These are phyloP conservation scores for Microdochium trichocladiopsis DNA, from an alignment of 2,329 filamentous ascomycete genomes.

Conservation along the genomic window DNA sequence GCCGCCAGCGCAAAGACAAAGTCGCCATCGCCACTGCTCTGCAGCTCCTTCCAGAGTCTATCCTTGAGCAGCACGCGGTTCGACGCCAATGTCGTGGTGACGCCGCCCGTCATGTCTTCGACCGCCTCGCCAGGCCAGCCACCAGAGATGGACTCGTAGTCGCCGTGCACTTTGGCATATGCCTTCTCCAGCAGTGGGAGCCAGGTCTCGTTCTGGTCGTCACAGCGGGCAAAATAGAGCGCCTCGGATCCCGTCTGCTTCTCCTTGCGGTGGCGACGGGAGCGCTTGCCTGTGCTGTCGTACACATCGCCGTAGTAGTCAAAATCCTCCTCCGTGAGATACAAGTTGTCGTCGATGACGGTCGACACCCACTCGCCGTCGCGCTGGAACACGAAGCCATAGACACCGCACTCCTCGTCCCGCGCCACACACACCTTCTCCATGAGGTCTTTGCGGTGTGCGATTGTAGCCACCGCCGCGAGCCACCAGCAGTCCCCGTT, in stretches of 20 bases:
- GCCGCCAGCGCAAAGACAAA: constrained; percentile 49
- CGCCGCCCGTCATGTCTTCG: constrained; percentile 46
- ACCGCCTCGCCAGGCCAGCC: constrained; percentile 52
- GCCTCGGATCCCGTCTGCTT: constrained; percentile 64
- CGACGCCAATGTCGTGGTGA: constrained; percentile 46
- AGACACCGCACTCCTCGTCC: constrained; percentile 62
- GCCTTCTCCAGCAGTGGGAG: constrained; percentile 68
- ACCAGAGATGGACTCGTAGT: constrained; percentile 61
- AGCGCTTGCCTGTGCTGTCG: constrained; percentile 38
- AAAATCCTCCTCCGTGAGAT: constrained; percentile 49
- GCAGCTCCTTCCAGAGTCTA: constrained; percentile 62
- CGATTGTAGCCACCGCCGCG: constrained; percentile 61
- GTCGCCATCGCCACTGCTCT: constrained; percentile 59
- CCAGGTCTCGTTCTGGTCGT: constrained; percentile 66
- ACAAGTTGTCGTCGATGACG: constrained; percentile 67
- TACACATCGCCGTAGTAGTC: constrained; percentile 14
- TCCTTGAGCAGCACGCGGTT: constrained; percentile 59
- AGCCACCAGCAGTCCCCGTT: constrained; percentile 70
- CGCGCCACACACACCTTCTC: constrained; percentile 59
- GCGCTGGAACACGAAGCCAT: constrained; percentile 67
- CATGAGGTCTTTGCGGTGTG: constrained; percentile 58
- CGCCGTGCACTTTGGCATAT: constrained; percentile 70
- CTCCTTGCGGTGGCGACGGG: constrained; percentile 51
- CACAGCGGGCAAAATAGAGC: constrained; percentile 63
- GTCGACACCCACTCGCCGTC: constrained; percentile 66